Conservation (phyloP, 495 filamentous ascomycete genomes). For the Annulohypoxylon bovei region DNA sequence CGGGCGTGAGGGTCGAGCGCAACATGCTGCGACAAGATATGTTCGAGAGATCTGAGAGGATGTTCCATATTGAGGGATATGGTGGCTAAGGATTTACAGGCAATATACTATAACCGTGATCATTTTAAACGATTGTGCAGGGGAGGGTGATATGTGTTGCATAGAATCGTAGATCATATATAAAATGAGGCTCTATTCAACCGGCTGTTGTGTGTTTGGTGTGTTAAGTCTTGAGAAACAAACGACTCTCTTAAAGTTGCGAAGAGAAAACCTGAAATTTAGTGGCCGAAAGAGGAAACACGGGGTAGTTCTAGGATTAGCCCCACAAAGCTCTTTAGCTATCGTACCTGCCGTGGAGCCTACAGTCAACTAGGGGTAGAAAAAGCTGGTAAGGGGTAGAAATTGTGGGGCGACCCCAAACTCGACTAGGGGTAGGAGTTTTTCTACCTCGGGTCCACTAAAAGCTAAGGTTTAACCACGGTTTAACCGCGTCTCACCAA, state of each 20-base stretch:
- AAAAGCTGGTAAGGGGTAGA: no score
- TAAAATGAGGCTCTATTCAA: conserved; percentile 39
- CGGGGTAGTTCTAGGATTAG: conserved; percentile 25
- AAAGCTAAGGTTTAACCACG: no score
- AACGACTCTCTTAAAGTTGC: background rate
- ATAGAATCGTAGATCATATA: conserved; percentile 13
- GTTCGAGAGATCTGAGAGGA: conserved; percentile 22
- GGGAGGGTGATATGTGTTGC: conserved; percentile 1
- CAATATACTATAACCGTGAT: conserved; percentile 37
- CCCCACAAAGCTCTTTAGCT: background rate
- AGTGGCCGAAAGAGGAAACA: conserved; percentile 34
- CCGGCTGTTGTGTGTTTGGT: conserved; percentile 17
- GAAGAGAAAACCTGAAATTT: conserved; percentile 16
- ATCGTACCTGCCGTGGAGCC: background rate
- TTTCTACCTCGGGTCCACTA: no score
- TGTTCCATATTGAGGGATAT: conserved; percentile 32
- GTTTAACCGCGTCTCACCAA: no score
- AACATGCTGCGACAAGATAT: conserved; percentile 32
- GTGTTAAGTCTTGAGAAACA: background rate
- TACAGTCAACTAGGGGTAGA: no score
- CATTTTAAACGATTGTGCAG: conserved; percentile 8
- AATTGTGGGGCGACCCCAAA: no score
- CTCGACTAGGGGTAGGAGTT: no score
- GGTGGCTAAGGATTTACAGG: conserved; percentile 24
- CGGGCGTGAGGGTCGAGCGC: conserved; percentile 43